Percentiles rank a stretch among this genome's conserved stretches.
phyloP scores from a whole-genome alignment of 306 rosid species.

The Prunus campanulata region DNA sequence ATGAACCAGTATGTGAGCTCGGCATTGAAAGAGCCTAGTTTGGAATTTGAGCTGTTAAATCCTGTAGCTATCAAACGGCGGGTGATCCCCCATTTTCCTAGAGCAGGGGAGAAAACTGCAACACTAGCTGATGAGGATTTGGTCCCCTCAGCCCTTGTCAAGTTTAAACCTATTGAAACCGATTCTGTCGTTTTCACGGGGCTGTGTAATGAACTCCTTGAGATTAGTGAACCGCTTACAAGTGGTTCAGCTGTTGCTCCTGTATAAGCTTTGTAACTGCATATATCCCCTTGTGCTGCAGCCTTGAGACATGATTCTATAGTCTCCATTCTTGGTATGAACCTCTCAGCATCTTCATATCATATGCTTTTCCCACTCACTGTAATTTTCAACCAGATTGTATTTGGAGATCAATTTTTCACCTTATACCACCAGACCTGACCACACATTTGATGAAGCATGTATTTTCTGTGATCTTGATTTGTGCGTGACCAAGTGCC shows the following conservation, averaged over 20 bases:
- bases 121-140: constrained; percentile 82
- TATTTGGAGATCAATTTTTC: constrained; percentile 3
- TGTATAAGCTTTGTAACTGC: constrained; percentile 13
- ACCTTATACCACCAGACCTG: neutral
- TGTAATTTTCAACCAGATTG: constrained; percentile 13
- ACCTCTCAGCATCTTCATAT: neutral
- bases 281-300: neutral
- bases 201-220: constrained; percentile 75
- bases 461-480: constrained; percentile 1
- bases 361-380: constrained; percentile 13
- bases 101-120: constrained; percentile 43
- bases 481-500: too few species aligned
- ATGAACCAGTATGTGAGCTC: constrained; percentile 63
- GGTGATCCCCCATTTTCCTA: constrained; percentile 61
- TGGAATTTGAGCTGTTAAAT: constrained; percentile 82
- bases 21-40: constrained; percentile 65
- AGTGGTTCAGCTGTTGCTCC: constrained; percentile 40
- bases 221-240: constrained; percentile 80
- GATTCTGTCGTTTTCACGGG: constrained; percentile 85
- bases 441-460: neutral
- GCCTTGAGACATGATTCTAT: neutral
- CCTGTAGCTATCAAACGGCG: constrained; percentile 64
- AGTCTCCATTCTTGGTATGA: neutral
- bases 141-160: constrained; percentile 87
- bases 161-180: constrained; percentile 87